Evolutionary conservation across 1,284 basidiomycete species (phyloP).

Genomic region (Malassezia arunalokei): DNA sequence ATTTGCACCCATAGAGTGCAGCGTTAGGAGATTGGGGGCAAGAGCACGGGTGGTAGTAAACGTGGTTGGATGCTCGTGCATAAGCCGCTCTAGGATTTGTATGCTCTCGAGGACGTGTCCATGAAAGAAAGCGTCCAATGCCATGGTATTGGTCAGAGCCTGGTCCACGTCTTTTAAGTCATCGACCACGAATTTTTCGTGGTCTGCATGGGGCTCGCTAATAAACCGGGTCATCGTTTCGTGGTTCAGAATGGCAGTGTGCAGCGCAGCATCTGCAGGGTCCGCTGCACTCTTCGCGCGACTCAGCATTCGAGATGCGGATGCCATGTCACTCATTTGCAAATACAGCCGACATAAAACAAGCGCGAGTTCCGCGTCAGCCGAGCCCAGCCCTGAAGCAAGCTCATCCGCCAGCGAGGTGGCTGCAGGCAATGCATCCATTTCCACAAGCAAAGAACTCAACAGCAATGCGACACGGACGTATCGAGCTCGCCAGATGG

Average conservation of each 20-base stretch:
- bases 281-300: neutral
- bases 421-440: neutral
- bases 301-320: neutral
- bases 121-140: slow-evolving; percentile 3
- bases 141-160: slow-evolving; percentile 1
- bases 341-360: neutral
- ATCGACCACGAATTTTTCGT: neutral
- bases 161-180: neutral
- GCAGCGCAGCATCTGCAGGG: neutral
- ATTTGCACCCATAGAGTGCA: slow-evolving; percentile 3
- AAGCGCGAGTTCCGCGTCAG: neutral
- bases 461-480: slow-evolving; percentile 5
- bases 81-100: neutral
- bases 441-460: slow-evolving; percentile 4
- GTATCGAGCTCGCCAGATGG: neutral
- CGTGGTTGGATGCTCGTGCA: neutral
- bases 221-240: neutral
- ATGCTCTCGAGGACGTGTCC: slow-evolving; percentile 4
- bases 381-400: neutral
- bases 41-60: slow-evolving; percentile 2
- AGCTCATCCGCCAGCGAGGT: neutral
- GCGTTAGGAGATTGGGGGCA: slow-evolving; percentile 3
- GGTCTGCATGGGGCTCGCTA: neutral
- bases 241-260: neutral
- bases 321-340: neutral